phyloP scores from a whole-genome alignment of 2,329 filamentous ascomycete species.

The Colletotrichum sojae region DNA sequence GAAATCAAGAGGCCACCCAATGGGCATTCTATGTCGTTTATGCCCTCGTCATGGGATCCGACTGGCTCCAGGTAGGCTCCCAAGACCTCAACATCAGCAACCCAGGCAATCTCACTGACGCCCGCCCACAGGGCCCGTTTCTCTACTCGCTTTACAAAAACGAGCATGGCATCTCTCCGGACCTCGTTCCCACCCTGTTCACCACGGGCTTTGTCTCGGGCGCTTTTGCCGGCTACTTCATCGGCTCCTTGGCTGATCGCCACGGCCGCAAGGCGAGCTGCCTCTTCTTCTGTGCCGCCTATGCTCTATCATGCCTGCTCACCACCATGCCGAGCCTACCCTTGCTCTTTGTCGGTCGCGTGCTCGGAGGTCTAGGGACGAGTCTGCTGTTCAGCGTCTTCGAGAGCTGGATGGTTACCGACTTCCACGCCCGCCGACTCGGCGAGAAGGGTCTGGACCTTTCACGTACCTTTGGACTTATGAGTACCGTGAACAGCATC shows the following conservation, averaged over 20 bases:
- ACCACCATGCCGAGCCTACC: conserved; percentile 49
- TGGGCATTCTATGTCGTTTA: conserved; percentile 60
- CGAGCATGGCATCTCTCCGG: conserved; percentile 47
- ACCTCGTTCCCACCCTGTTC: conserved; percentile 56
- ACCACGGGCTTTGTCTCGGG: conserved; percentile 61
- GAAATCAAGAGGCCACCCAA: conserved; percentile 42
- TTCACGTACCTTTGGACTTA: conserved; percentile 64
- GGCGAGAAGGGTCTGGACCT: conserved; percentile 58
- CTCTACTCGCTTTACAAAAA: conserved; percentile 54
- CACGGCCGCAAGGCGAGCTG: conserved; percentile 67
- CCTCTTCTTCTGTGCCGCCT: conserved; percentile 67
- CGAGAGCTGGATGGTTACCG: conserved; percentile 73
- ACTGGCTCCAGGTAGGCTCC: conserved; percentile 63
- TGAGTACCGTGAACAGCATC: conserved; percentile 68
- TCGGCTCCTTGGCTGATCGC: conserved; percentile 63
- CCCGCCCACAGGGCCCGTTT: conserved; percentile 47
- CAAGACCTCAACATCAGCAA: background rate
- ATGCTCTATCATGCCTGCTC: conserved; percentile 65
- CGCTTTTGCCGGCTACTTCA: conserved; percentile 60
- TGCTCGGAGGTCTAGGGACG: conserved; percentile 68
- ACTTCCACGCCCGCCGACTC: conserved; percentile 62
- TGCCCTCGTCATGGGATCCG: conserved; percentile 63
- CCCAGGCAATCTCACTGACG: conserved; percentile 6
- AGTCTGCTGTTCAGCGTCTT: conserved; percentile 72
- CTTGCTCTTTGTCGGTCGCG: conserved; percentile 65